phyloP scores from a whole-genome alignment of 768 basidiomycete genomes.

The Punctularia strigosozonata region DNA sequence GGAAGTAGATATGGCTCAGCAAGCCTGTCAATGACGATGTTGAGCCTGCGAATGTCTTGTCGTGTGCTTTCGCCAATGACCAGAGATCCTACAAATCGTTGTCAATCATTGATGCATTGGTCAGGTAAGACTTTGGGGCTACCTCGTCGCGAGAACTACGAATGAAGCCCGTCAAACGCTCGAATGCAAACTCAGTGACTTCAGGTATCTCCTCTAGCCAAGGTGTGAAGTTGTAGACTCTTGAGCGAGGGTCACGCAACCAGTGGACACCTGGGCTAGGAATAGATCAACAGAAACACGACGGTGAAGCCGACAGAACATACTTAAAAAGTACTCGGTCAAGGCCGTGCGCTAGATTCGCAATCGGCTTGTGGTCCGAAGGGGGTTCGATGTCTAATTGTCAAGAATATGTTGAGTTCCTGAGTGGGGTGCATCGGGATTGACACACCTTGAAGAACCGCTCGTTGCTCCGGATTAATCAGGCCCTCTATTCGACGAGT shows the following conservation, averaged over 20 bases:
- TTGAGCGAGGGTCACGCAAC: conserved; percentile 76
- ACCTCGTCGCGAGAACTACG: conserved; percentile 72
- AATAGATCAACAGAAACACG: conserved; percentile 1
- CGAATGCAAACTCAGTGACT: conserved; percentile 78
- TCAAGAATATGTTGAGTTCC: not conserved
- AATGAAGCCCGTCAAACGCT: conserved; percentile 60
- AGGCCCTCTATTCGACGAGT: conserved; percentile 16
- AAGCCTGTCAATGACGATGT: conserved; percentile 84
- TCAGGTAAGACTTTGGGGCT: conserved; percentile 9
- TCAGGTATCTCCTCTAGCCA: conserved; percentile 63
- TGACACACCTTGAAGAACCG: conserved; percentile 15
- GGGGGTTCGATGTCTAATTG: conserved; percentile 32
- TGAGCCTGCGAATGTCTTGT: conserved; percentile 65
- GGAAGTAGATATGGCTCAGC: conserved; percentile 79
- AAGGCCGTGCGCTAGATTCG: conserved; percentile 52
- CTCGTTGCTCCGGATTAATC: conserved; percentile 1
- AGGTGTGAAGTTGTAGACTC: conserved; percentile 75
- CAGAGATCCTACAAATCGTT: conserved; percentile 42
- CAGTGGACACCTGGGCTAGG: conserved; percentile 79
- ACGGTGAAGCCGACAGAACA: conserved; percentile 14
- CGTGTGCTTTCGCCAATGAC: conserved; percentile 43
- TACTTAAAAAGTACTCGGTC: conserved; percentile 71
- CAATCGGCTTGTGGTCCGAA: conserved; percentile 40
- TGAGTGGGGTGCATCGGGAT: not conserved
- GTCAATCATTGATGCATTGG: not conserved